Evolutionary conservation across 257 asterid genomes (phyloP).

Genomic region (Anisodus acutangulus): DNA sequence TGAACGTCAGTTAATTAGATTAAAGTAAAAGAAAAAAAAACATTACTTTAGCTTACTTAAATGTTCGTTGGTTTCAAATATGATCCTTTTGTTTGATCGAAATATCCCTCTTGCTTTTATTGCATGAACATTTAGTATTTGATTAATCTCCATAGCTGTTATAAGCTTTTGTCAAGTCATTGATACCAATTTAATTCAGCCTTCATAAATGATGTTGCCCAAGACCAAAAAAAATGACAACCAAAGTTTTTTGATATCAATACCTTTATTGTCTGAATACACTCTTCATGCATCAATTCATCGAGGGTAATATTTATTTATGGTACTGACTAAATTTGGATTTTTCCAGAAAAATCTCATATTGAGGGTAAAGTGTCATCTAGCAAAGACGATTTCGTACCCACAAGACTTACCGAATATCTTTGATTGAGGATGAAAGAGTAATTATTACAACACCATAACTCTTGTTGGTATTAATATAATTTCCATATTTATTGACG

Average conservation of each 20-base stretch:
- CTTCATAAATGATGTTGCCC: neutral
- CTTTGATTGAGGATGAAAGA: too few relatives aligned
- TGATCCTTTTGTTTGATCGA: neutral
- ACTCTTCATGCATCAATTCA: neutral
- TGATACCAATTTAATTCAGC: neutral
- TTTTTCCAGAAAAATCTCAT: too few relatives aligned
- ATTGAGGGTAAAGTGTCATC: too few relatives aligned
- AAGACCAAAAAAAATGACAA: neutral
- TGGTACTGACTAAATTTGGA: too few relatives aligned
- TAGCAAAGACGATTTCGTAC: too few relatives aligned
- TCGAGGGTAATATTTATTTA: too few relatives aligned
- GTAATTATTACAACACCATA: too few relatives aligned
- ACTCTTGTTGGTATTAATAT: too few relatives aligned
- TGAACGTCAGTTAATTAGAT: neutral
- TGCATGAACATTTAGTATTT: neutral
- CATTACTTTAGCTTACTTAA: neutral
- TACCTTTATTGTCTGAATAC: neutral
- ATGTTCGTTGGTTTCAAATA: neutral
- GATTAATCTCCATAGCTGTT: neutral
- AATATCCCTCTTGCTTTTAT: neutral
- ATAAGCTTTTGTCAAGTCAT: conserved; percentile 13
- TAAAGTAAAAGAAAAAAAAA: neutral
- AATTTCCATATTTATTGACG: too few relatives aligned
- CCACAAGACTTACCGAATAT: too few relatives aligned
- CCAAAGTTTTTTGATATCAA: neutral